Evolutionary conservation across 805 yeast genomes (phyloP), one percentile per base, ranked within the genome.

Genomic region (Metschnikowia matae): DNA sequence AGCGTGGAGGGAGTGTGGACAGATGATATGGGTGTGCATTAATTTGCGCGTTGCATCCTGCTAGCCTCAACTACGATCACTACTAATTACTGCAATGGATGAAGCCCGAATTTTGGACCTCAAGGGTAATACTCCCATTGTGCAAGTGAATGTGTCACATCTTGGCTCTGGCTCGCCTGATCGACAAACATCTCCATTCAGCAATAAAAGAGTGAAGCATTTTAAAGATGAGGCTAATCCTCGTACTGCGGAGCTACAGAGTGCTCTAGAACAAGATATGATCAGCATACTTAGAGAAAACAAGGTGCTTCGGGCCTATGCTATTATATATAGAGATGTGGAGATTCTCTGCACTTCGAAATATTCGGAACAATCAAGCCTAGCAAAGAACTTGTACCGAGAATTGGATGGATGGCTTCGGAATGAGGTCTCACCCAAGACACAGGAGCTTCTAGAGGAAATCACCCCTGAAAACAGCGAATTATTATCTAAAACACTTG

Each of bases 331-430:
- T 48, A 54, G 55, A 13, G 56, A 60, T 4, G 69, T 68, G 13
- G 74, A 73, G 53, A 49, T 59, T 18, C 51, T 71, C 7, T 70
- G 75, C 50, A 54, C 62, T 23, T 62, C 54, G 50, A 67, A 64
- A 46, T 66, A 67, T 40, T 51, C 61, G 3, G 75, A 71, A 54
- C 73, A 70, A 50, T 57, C 69, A 20, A 57, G 59, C 42, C 49
- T 73, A 32, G 55, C 63, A 4, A 59, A 61, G 13, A 56, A 51
- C 4, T 21, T 62, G 14, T 53, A 62, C 6, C 51, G 48, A 1
- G 62, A 58, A 17, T 56, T 69, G 13, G 63, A 60, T 23, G 29
- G 18, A 1, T 39, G 57, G 32, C 62, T 64, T 44, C 14, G 43
- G 8, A 15, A 41, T 5, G 36, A 39, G 1, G 54, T 63, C 3